Evolutionary conservation across 139 green algal species (phyloP).

Genomic region (Auxenochlorella pyrenoidosa): DNA sequence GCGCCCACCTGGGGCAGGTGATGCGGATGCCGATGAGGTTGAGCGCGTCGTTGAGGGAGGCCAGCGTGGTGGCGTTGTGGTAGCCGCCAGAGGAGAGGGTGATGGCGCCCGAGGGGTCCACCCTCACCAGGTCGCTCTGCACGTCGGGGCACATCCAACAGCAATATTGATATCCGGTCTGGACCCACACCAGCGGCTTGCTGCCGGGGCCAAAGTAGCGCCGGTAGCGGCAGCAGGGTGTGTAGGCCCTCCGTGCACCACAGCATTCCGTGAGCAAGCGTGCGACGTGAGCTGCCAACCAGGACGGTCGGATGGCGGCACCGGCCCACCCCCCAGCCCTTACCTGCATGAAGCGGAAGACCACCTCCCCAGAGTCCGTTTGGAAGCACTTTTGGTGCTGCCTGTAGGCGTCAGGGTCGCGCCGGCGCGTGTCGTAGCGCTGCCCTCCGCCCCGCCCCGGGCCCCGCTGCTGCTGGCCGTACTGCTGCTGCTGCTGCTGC

Average conservation of each 20-base stretch:
- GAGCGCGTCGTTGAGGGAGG: slow-evolving; percentile 34
- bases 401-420: neutral
- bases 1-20: slow-evolving; percentile 10
- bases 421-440: neutral
- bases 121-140: slow-evolving; percentile 1
- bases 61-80: slow-evolving; percentile 9
- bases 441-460: too few relatives aligned
- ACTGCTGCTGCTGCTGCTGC: slow-evolving; percentile 5
- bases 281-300: too few relatives aligned
- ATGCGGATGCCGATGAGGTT: slow-evolving; percentile 41
- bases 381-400: slow-evolving; percentile 18
- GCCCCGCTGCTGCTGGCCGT: neutral
- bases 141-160: too few relatives aligned
- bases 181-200: too few relatives aligned
- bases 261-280: too few relatives aligned
- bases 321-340: too few relatives aligned
- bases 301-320: too few relatives aligned
- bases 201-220: too few relatives aligned
- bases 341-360: slow-evolving; percentile 19
- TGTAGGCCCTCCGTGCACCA: too few relatives aligned
- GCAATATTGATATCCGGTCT: too few relatives aligned
- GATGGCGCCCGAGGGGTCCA: slow-evolving; percentile 22
- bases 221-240: too few relatives aligned
- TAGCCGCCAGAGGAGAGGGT: slow-evolving; percentile 17
- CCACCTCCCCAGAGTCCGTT: slow-evolving; percentile 5